A percentile compares a stretch with the other conserved stretches of the same genome.
These are phyloP conservation scores for Candida xiaguanensis DNA, from an alignment of 805 yeast species.

Conservation along the genomic window DNA sequence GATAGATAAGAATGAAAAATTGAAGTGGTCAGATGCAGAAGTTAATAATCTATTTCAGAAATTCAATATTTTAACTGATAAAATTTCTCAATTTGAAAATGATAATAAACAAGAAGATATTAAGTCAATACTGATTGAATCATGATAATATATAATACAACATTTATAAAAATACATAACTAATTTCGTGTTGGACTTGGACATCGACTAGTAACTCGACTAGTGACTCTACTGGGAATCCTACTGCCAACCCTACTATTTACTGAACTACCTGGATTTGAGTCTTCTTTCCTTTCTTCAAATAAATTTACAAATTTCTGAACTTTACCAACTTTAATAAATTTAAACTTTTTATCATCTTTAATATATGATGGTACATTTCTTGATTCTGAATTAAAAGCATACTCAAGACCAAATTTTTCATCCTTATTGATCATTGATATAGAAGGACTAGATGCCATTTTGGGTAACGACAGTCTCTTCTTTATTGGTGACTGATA, in stretches of 20 bases:
- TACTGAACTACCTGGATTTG: conserved; percentile 1
- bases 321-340: conserved; percentile 44
- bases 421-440: conserved; percentile 26
- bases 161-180: conserved; percentile 1
- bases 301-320: conserved; percentile 42
- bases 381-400: conserved; percentile 23
- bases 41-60: conserved; percentile 24
- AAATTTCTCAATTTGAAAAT: conserved; percentile 20
- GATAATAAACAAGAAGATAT: conserved; percentile 1
- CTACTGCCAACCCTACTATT: conserved; percentile 5
- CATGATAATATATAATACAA: conserved; percentile 6
- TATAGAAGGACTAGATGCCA: conserved; percentile 18
- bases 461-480: conserved; percentile 11
- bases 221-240: conserved; percentile 1
- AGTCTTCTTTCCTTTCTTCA: conserved; percentile 24
- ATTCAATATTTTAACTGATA: conserved; percentile 32
- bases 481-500: conserved; percentile 15
- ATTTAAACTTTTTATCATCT: conserved; percentile 40
- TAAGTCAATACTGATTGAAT: not conserved
- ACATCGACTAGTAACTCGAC: conserved; percentile 2
- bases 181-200: conserved; percentile 6
- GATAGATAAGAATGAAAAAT: conserved; percentile 16
- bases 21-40: conserved; percentile 18
- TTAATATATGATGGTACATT: conserved; percentile 35
- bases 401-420: conserved; percentile 26